Base-by-base conservation (phyloP, 305 asterid species). In the Solanum hybrid region DNA sequence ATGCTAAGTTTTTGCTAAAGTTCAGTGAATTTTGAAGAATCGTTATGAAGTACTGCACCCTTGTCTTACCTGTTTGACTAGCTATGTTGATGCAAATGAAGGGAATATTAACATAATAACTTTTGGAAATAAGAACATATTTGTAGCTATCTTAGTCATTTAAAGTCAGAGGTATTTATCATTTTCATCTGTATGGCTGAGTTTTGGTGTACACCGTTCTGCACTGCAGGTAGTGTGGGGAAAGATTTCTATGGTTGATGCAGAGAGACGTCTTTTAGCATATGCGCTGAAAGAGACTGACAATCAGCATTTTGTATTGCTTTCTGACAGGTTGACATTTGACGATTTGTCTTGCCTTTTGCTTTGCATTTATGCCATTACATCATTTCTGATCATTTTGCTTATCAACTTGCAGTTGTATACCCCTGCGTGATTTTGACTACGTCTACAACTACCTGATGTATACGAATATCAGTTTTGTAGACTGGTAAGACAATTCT, bases 241-340 rank as follows among this genome's bases (percentile, higher is more conserved):
- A 71, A 96, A 91, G 94, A 96, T 96, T 90, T 96, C 99, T 45
- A 98, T 98, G 99, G 98, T 98, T 89, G 98, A 98, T 92, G 99
- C 99, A 91, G 99, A 98, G 94, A 96, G 93, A 91, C 93, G 99
- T 85, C 99, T 98, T 89, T 91, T 98, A 91, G 97, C 92, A 26
- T 91, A 96, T 93, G 98, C 99, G n/a, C 97, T 98, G 19, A 92
- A 92, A 86, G 99, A 98, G 91, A 94, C 96, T 86, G 97, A 94
- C 89, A 98, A 98, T 91, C 95, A 91, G 89, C 99, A 96, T 76
- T 98, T 98, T 89, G 95, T 98, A 69, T 95, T 98, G 87, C 97
- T 98, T 88, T 98, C 99, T n/a, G 99, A 96, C 94, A 96, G 99
- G 99, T 85, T 90, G 85, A 85, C 78, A 79, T 75, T 60, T 72